These are phyloP conservation scores for Tolypocladium tundrense DNA, from an alignment of 2,329 filamentous ascomycete genomes.

Conservation along the genomic window DNA sequence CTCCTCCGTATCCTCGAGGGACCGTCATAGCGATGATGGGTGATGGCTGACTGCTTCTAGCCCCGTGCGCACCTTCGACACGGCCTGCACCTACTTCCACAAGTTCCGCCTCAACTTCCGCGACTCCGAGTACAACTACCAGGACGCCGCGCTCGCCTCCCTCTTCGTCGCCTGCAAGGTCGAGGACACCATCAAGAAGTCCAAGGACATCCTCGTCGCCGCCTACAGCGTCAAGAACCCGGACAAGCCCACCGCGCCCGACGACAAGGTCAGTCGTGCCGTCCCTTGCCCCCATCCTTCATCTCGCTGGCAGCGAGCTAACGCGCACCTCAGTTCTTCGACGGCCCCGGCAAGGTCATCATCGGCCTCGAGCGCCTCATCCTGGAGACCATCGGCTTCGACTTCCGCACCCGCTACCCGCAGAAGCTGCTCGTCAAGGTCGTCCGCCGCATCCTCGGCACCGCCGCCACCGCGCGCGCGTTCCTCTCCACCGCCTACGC, in stretches of 20 bases:
- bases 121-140: slow-evolving; percentile 75
- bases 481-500: slow-evolving; percentile 65
- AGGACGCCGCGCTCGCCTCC: slow-evolving; percentile 79
- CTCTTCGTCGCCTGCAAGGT: slow-evolving; percentile 94
- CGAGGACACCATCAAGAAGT: slow-evolving; percentile 97
- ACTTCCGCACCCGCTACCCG: slow-evolving; percentile 82
- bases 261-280: slow-evolving; percentile 58
- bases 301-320: background rate
- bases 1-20: background rate
- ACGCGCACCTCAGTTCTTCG: slow-evolving; percentile 53
- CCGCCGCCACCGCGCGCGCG: slow-evolving; percentile 14
- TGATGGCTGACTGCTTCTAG: slow-evolving; percentile 27
- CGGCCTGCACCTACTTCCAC: slow-evolving; percentile 87
- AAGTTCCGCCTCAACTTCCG: slow-evolving; percentile 80
- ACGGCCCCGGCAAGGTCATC: slow-evolving; percentile 66
- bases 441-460: slow-evolving; percentile 43
- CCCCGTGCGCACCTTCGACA: slow-evolving; percentile 84
- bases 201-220: slow-evolving; percentile 81
- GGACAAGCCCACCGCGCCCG: slow-evolving; percentile 60
- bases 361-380: slow-evolving; percentile 88
- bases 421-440: slow-evolving; percentile 80
- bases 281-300: background rate
- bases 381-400: slow-evolving; percentile 85
- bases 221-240: slow-evolving; percentile 73
- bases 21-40: background rate